These are phyloP conservation scores for Pseudocohnilembus persalinus DNA, from an alignment of 169 alveolate genomes.

Conservation along the genomic window DNA sequence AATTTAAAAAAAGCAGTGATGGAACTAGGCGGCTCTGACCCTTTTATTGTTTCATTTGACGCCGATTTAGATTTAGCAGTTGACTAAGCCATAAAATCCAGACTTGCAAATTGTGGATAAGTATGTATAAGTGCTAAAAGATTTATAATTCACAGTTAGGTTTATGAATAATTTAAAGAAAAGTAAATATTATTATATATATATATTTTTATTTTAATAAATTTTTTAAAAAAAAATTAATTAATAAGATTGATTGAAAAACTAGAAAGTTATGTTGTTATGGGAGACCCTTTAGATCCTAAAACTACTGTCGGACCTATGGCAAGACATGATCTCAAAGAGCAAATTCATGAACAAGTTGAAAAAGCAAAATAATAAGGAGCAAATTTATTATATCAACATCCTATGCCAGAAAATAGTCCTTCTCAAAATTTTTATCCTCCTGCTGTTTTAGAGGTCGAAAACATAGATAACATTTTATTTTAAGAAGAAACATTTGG, in stretches of 20 bases:
- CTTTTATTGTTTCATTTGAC: constrained; percentile 56
- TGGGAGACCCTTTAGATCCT: constrained; percentile 59
- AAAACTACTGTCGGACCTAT: constrained; percentile 59
- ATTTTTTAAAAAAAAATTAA: no score
- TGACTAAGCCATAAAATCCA: constrained; percentile 36
- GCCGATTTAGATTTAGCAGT: constrained; percentile 61
- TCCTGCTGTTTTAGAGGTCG: constrained; percentile 49
- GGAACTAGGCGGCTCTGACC: constrained; percentile 73
- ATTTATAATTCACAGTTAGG: constrained; percentile 49
- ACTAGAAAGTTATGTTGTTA: constrained; percentile 31
- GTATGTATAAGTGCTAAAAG: constrained; percentile 71
- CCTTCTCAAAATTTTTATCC: constrained; percentile 4
- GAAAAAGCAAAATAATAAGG: constrained; percentile 35
- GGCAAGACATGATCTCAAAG: constrained; percentile 40
- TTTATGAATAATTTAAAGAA: constrained; percentile 56
- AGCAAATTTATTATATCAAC: constrained; percentile 10
- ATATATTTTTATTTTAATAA: no score
- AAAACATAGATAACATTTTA: constrained; percentile 30
- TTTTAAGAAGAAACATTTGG: constrained; percentile 54
- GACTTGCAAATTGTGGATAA: constrained; percentile 59
- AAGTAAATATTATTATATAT: no score
- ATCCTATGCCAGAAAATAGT: background rate
- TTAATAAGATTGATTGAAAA: constrained; percentile 30
- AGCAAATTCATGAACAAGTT: constrained; percentile 35
- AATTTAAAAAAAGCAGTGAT: constrained; percentile 48